Base-by-base conservation (phyloP, 148 eudicot genomes). In the Bassia scoparia region DNA sequence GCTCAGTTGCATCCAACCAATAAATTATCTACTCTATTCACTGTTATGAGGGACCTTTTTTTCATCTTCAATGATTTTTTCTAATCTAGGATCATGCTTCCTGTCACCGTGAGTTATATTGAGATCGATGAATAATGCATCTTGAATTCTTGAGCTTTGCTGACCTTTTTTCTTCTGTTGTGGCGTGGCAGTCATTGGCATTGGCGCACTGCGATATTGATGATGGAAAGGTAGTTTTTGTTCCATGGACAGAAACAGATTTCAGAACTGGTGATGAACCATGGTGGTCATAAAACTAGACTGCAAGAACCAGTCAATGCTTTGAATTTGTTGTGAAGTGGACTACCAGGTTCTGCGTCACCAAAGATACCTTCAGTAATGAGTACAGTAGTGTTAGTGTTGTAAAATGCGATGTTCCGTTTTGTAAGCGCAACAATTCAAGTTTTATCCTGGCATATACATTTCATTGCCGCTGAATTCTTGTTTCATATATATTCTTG, bases 221-320 rank as follows among this genome's bases (percentile, higher is more conserved):
- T 67, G 87, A 87, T 21, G 97, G 90, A 67, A 91, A 91, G 80
- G 97, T 91, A 53, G 62, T 91, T 55, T 91, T 91, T 65, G 87
- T 89, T 79, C 97, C 97, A 72, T 91, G 97, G 97, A 78, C 79
- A 13, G 97, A 91, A 78, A 88, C 90, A 14, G 97, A 91, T 81
- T 91, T 91, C 80, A 86, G 97, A 83, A 91, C 97, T 50, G 97
- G 97, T 31, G 91, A 89, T 1, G 81, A 76, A 60, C 94, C 97
- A 76, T 91, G 97, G 97, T 91, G 97, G 97, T 64, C 73, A 12
- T 90, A 87, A 78, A 48, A 35, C 34, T 59, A 43, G 56, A 43
- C 73, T 27, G 14, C 3, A 13, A 4, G 10, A 4, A 16, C 7
- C 12, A 34, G 34, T 43, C 33, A 5, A 7, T 58, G 7, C 18